A percentile compares a stretch with the other conserved stretches of the same genome.
Conservation (phyloP, 2,329 filamentous ascomycete species). For the Alternaria panax region DNA sequence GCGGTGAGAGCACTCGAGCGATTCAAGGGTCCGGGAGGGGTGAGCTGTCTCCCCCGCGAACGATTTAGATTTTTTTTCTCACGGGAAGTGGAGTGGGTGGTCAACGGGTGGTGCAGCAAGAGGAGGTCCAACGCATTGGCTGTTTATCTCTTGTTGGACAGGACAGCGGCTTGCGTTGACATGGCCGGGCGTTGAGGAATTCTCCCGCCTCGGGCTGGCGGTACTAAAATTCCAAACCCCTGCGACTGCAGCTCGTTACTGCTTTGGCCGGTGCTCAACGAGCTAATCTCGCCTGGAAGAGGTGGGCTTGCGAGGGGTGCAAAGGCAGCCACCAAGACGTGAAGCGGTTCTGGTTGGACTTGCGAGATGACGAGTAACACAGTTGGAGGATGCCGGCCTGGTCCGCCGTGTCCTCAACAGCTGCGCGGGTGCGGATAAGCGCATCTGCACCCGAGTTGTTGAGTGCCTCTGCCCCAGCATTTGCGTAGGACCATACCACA, state of each 20-base stretch:
- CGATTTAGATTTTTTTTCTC: constrained; percentile 10
- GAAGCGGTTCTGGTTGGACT: constrained; percentile 16
- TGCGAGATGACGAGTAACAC: constrained; percentile 18
- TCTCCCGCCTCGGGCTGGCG: constrained; percentile 33
- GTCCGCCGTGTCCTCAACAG: constrained; percentile 24
- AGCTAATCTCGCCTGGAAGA: constrained; percentile 31
- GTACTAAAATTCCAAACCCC: constrained; percentile 43
- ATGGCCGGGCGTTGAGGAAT: constrained; percentile 42
- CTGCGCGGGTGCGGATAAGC: constrained; percentile 6
- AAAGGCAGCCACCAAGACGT: neutral
- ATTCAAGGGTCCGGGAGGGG: constrained; percentile 25
- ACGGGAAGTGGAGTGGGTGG: constrained; percentile 16
- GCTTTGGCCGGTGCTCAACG: constrained; percentile 37
- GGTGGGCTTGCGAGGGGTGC: constrained; percentile 26
- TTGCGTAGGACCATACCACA: constrained; percentile 8
- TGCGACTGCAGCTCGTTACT: constrained; percentile 34
- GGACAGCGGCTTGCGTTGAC: constrained; percentile 23
- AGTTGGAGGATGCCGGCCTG: constrained; percentile 5
- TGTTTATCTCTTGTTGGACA: constrained; percentile 40
- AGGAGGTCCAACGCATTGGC: constrained; percentile 42
- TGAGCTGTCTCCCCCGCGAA: constrained; percentile 16
- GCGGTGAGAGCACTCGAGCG: constrained; percentile 18
- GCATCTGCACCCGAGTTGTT: constrained; percentile 11
- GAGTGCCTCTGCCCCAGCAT: constrained; percentile 13
- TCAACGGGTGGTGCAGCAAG: constrained; percentile 30